Conservation (phyloP, 1,284 basidiomycete genomes). For the Abortiporus biennis region DNA sequence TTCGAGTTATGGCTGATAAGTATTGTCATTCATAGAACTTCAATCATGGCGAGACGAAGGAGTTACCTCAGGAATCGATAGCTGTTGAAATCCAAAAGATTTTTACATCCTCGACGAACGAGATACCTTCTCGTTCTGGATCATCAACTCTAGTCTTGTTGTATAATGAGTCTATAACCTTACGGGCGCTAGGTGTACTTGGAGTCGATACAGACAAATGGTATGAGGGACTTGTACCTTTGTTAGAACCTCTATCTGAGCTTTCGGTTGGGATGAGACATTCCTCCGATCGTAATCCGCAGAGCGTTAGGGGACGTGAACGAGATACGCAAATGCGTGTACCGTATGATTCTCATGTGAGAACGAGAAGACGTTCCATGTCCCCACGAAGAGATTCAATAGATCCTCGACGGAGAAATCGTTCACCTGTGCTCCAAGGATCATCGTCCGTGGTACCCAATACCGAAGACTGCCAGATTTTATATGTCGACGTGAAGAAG, state of each 20-base stretch:
- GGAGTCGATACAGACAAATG: background rate
- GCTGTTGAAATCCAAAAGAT: slow-evolving; percentile 11
- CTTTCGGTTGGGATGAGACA: too few relatives aligned
- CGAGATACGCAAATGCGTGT: too few relatives aligned
- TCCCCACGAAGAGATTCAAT: background rate
- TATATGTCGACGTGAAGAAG: slow-evolving; percentile 25
- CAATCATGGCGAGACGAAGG: slow-evolving; percentile 15
- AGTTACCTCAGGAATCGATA: slow-evolving; percentile 11
- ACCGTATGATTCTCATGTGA: too few relatives aligned
- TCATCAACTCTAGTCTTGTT: too few relatives aligned
- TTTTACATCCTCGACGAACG: slow-evolving; percentile 11
- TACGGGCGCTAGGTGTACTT: too few relatives aligned
- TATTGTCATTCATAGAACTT: slow-evolving; percentile 13
- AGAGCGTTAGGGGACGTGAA: too few relatives aligned
- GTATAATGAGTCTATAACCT: too few relatives aligned
- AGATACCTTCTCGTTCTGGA: slow-evolving; percentile 18
- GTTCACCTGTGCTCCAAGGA: slow-evolving; percentile 23
- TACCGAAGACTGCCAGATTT: too few relatives aligned
- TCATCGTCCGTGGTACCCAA: too few relatives aligned
- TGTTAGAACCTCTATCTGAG: too few relatives aligned
- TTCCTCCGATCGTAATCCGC: too few relatives aligned
- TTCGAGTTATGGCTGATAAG: background rate
- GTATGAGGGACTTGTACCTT: background rate
- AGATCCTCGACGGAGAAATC: slow-evolving; percentile 3
- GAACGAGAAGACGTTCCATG: too few relatives aligned